phyloP scores from a whole-genome alignment of 179 eudicot species.

The Silene vulgaris region DNA sequence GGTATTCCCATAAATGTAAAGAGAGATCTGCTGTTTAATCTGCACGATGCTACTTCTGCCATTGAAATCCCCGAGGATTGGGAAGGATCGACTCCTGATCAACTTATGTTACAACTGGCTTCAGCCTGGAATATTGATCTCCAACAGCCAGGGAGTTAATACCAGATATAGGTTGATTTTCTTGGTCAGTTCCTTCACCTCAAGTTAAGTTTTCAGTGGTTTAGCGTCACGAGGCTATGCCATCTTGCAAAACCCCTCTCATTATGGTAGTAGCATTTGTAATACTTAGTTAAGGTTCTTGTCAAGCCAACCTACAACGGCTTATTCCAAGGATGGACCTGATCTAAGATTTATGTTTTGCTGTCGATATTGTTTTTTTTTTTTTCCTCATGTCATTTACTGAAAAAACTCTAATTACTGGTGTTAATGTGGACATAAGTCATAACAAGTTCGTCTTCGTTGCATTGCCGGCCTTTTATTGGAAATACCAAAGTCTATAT shows the following conservation, averaged over 20 bases:
- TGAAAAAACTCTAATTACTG: neutral
- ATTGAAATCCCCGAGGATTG: conserved; percentile 79
- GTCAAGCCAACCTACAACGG: neutral
- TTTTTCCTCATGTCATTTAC: conserved; percentile 8
- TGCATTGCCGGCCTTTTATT: neutral
- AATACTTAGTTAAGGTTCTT: neutral
- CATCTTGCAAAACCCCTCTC: conserved; percentile 14
- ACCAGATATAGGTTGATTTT: no score
- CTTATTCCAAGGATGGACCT: conserved; percentile 10
- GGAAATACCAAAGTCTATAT: neutral
- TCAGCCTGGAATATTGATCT: conserved; percentile 81
- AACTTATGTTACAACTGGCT: conserved; percentile 82
- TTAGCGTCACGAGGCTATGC: neutral
- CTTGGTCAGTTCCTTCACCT: no score
- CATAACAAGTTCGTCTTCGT: neutral
- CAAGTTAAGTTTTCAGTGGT: no score
- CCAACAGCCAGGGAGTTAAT: conserved; percentile 45
- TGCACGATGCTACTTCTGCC: conserved; percentile 60
- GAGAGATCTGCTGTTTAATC: conserved; percentile 61
- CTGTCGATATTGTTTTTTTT: conserved; percentile 8
- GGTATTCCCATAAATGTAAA: conserved; percentile 62
- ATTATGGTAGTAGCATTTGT: conserved; percentile 8
- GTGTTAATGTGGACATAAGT: neutral
- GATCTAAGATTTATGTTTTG: conserved; percentile 14
- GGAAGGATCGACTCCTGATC: conserved; percentile 88